phyloP scores from a whole-genome alignment of 1,139 yeast genomes.

The Hemisphaericaspora xylanilytica region DNA sequence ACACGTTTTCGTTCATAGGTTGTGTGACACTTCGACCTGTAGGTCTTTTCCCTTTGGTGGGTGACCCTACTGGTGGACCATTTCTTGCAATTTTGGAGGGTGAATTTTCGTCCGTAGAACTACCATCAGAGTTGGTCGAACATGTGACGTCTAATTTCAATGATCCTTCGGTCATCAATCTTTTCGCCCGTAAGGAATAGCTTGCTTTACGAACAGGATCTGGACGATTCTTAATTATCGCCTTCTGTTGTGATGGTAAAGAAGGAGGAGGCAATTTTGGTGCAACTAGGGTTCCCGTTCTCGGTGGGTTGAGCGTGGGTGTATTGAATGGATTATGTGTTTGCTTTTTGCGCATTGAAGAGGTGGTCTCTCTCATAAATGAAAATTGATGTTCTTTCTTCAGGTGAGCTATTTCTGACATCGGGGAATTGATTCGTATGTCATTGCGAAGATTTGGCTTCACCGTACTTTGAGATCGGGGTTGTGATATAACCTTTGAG shows the following conservation, averaged over 20 bases:
- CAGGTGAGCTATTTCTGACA: constrained; percentile 14
- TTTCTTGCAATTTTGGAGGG: constrained; percentile 7
- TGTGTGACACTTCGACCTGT: constrained; percentile 11
- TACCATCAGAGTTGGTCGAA: not conserved
- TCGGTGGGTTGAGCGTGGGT: not conserved
- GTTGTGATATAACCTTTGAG: not conserved
- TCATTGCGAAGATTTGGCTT: constrained; percentile 3
- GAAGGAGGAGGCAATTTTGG: constrained; percentile 1
- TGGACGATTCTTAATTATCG: not conserved
- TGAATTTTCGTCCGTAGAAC: not conserved
- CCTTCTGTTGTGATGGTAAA: constrained; percentile 5
- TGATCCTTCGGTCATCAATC: constrained; percentile 13
- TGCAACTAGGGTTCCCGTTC: constrained; percentile 8
- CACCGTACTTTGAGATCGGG: constrained; percentile 7
- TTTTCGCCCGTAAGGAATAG: constrained; percentile 16
- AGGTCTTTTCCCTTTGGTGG: constrained; percentile 10
- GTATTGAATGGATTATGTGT: constrained; percentile 5
- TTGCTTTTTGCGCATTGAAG: constrained; percentile 30
- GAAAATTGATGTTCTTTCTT: constrained; percentile 25
- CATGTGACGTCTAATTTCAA: not conserved
- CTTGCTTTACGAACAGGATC: constrained; percentile 18
- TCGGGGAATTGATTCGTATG: constrained; percentile 16
- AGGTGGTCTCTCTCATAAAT: constrained; percentile 39
- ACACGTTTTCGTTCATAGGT: constrained; percentile 11
- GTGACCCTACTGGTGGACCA: constrained; percentile 7